Evolutionary conservation across 768 basidiomycete species (phyloP), one percentile per base, ranked within the genome.

Genomic region (Naematelia aurantialba): DNA sequence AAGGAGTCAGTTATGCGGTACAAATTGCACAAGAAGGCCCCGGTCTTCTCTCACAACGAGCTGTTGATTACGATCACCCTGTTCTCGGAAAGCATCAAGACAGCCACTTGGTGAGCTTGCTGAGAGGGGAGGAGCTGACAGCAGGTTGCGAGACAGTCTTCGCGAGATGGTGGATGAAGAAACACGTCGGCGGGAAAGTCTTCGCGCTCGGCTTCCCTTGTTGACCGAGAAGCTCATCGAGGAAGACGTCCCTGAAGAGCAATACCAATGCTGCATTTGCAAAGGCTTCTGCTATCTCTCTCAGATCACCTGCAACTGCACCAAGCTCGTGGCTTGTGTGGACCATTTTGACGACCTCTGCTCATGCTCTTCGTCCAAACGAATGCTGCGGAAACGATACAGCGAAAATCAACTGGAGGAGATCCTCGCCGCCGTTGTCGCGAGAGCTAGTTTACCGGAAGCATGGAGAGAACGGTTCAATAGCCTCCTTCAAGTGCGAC

Each of bases 11-110:
- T 93, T 12, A 82, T 86, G 70, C 84, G 89, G 45, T 98, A 99
- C 76, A 85, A 89, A 68, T 86, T 89, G 63, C 88, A 96, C 77
- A 80, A 85, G 76, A 98, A 98, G 76, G 81, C 89, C 42, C 96
- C 96, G 3, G 96, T 99, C 3, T 99, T 99, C 79, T 97, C 92
- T 29, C 96, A 99, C 76, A 91, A 98, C 69, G 96, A 98, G 78
- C 83, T 98, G 24, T 83, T 99, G 64, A 84, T 97, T 74, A 94
- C 94, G n/a, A 93, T 98, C 73, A 91, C 89, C n/a, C 86, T 91
- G 69, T 90, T 94, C 76, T 92, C 91, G 2, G 84, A 87, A 55
- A 87, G 87, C 17, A 93, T 96, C 70, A 87, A 89, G 75, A 94
- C 92, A 31, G 89, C 94, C 2, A 81, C 89, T 69, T 98, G 96